Percentiles rank a stretch among this genome's conserved stretches.
These are phyloP conservation scores for Pythium insidiosum DNA, from an alignment of 352 stramenopile species.

Conservation along the genomic window DNA sequence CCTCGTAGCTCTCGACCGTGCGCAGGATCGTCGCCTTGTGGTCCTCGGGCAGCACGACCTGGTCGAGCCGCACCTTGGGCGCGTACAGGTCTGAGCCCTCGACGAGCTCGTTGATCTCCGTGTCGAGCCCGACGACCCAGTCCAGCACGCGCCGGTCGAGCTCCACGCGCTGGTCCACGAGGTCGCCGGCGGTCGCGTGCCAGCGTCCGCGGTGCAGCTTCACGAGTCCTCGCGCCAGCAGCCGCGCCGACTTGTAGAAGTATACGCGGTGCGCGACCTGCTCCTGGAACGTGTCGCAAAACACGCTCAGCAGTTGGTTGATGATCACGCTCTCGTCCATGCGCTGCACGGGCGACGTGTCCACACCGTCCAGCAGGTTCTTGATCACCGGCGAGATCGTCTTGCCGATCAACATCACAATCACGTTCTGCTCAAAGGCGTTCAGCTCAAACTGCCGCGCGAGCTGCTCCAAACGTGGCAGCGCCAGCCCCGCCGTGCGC, in stretches of 20 bases:
- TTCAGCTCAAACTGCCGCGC: slow-evolving; percentile 76
- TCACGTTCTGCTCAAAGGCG: slow-evolving; percentile 85
- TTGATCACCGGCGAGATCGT: slow-evolving; percentile 87
- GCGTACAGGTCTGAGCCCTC: slow-evolving; percentile 84
- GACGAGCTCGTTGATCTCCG: slow-evolving; percentile 87
- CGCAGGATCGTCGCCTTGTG: slow-evolving; percentile 76
- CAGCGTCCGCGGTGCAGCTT: slow-evolving; percentile 77
- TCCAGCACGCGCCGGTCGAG: slow-evolving; percentile 81
- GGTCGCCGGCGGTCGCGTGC: slow-evolving; percentile 73
- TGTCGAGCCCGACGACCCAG: slow-evolving; percentile 82
- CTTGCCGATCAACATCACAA: slow-evolving; percentile 87
- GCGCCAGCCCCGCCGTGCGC: slow-evolving; percentile 35
- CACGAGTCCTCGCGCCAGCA: slow-evolving; percentile 68
- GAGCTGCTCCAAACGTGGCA: slow-evolving; percentile 74
- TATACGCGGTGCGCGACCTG: slow-evolving; percentile 80
- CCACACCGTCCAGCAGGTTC: slow-evolving; percentile 80
- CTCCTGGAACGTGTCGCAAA: slow-evolving; percentile 85
- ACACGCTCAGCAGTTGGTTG: slow-evolving; percentile 83
- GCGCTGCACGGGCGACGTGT: slow-evolving; percentile 76
- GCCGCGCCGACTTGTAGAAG: slow-evolving; percentile 85
- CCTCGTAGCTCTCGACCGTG: slow-evolving; percentile 80
- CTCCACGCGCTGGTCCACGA: slow-evolving; percentile 84
- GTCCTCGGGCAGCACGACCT: slow-evolving; percentile 80
- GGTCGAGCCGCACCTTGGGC: slow-evolving; percentile 73
- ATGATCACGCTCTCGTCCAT: slow-evolving; percentile 89